Conservation (phyloP, 768 basidiomycete genomes). For the Pulveroboletus sp. region DNA sequence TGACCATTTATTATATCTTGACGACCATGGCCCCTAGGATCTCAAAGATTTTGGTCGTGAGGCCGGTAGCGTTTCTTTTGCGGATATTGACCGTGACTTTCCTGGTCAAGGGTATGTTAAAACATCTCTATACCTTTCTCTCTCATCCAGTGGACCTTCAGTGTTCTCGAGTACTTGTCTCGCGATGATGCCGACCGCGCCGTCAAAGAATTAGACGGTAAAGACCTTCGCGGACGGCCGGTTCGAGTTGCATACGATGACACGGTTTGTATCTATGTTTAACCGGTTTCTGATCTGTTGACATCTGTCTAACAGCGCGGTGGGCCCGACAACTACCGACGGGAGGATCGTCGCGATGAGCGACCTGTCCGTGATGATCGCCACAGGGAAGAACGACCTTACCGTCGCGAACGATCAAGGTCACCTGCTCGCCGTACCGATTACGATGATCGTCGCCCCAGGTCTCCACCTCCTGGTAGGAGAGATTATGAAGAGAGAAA, state of each 20-base stretch:
- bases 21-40: slow-evolving; percentile 61
- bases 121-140: not conserved
- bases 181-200: slow-evolving; percentile 92
- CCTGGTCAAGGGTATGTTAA: slow-evolving; percentile 80
- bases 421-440: slow-evolving; percentile 76
- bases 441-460: slow-evolving; percentile 74
- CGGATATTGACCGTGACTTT: slow-evolving; percentile 87
- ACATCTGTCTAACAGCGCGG: slow-evolving; percentile 44
- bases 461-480: slow-evolving; percentile 72
- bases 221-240: slow-evolving; percentile 80
- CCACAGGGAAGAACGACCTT: slow-evolving; percentile 48
- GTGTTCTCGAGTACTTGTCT: slow-evolving; percentile 87
- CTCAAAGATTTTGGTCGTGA: slow-evolving; percentile 97
- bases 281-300: not conserved
- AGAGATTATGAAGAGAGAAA: slow-evolving; percentile 83
- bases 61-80: slow-evolving; percentile 89
- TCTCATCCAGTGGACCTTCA: slow-evolving; percentile 30
- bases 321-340: slow-evolving; percentile 72
- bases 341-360: slow-evolving; percentile 68
- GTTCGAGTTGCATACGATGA: slow-evolving; percentile 72
- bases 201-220: slow-evolving; percentile 81
- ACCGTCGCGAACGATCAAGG: slow-evolving; percentile 79
- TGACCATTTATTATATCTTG: slow-evolving; percentile 12
- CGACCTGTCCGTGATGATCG: slow-evolving; percentile 53
- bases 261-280: slow-evolving; percentile 41